A percentile compares a stretch with the other conserved stretches of the same genome.
Conservation (phyloP, 2,329 filamentous ascomycete species). For the Atkinsonella hypoxylon region DNA sequence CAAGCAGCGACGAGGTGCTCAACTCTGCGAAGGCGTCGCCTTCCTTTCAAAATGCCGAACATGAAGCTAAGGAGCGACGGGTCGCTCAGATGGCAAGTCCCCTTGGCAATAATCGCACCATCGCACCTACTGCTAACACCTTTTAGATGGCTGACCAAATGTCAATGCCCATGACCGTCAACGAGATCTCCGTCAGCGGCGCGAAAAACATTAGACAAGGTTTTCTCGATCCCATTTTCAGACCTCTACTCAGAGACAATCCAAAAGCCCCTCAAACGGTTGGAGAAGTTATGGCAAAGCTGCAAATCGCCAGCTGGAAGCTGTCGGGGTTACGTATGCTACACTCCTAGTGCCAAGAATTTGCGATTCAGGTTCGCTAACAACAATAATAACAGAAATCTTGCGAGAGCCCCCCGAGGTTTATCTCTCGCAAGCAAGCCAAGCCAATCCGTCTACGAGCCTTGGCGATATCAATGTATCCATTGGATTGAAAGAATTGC, state of each 20-base stretch:
- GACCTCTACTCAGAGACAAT: constrained; percentile 61
- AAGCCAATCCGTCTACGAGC: constrained; percentile 54
- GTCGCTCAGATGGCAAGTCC: constrained; percentile 24
- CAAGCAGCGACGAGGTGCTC: constrained; percentile 25
- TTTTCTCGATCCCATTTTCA: constrained; percentile 74
- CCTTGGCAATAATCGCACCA: too few species aligned
- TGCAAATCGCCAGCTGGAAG: constrained; percentile 60
- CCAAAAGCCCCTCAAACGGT: constrained; percentile 61
- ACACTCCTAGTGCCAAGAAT: neutral
- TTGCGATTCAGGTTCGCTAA: constrained; percentile 14
- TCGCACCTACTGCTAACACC: constrained; percentile 9
- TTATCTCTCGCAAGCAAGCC: constrained; percentile 66
- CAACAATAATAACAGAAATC: constrained; percentile 48
- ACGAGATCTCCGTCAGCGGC: constrained; percentile 72
- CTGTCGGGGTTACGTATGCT: constrained; percentile 65
- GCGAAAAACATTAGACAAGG: constrained; percentile 69
- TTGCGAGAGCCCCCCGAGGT: constrained; percentile 75
- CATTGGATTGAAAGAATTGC: constrained; percentile 70
- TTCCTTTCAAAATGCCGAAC: constrained; percentile 23
- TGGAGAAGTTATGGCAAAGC: constrained; percentile 61
- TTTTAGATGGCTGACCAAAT: constrained; percentile 53
- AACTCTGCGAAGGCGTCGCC: constrained; percentile 26
- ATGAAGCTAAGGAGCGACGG: constrained; percentile 27
- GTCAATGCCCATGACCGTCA: constrained; percentile 77
- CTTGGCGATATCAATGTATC: constrained; percentile 75